A percentile compares a stretch with the other conserved stretches of the same genome.
Evolutionary conservation across 805 yeast genomes (phyloP).

Genomic region (Hyphopichia homilentoma): DNA sequence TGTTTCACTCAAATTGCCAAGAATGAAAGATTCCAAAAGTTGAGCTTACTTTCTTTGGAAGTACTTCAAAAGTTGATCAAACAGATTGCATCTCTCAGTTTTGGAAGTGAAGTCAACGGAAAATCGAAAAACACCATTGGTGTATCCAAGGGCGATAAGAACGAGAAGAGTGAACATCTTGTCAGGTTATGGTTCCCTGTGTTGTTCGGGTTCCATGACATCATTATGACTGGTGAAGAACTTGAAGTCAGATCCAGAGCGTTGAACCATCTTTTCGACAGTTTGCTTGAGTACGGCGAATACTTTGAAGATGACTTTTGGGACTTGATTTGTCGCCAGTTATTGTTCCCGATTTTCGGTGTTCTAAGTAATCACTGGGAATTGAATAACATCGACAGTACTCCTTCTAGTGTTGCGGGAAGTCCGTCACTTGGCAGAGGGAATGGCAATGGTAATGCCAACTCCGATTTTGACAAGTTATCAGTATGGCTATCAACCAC

Average conservation of each 20-base stretch:
- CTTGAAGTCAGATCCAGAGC: conserved; percentile 92
- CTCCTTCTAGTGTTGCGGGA: conserved; percentile 13
- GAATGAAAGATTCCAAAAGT: conserved; percentile 76
- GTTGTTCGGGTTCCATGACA: conserved; percentile 78
- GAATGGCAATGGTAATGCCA: conserved; percentile 1
- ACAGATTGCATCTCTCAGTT: conserved; percentile 49
- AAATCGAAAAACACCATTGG: conserved; percentile 9
- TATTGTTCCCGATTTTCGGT: conserved; percentile 87
- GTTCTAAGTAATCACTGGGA: conserved; percentile 76
- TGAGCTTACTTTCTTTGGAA: conserved; percentile 77
- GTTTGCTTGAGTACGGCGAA: conserved; percentile 73
- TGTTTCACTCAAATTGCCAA: conserved; percentile 81
- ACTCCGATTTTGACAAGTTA: conserved; percentile 54
- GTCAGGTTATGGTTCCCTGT: conserved; percentile 80
- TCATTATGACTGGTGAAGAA: conserved; percentile 91
- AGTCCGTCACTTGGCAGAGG: neutral
- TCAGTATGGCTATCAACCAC: conserved; percentile 98
- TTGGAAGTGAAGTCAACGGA: conserved; percentile 14
- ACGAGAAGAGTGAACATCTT: conserved; percentile 31
- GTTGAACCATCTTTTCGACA: conserved; percentile 75
- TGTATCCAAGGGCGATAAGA: conserved; percentile 9
- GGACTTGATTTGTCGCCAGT: conserved; percentile 72
- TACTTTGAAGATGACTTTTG: conserved; percentile 74
- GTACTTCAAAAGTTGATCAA: conserved; percentile 61
- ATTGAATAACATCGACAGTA: conserved; percentile 54